Evolutionary conservation across 2,329 filamentous ascomycete species (phyloP).

Genomic region (Fusarium tupiense): DNA sequence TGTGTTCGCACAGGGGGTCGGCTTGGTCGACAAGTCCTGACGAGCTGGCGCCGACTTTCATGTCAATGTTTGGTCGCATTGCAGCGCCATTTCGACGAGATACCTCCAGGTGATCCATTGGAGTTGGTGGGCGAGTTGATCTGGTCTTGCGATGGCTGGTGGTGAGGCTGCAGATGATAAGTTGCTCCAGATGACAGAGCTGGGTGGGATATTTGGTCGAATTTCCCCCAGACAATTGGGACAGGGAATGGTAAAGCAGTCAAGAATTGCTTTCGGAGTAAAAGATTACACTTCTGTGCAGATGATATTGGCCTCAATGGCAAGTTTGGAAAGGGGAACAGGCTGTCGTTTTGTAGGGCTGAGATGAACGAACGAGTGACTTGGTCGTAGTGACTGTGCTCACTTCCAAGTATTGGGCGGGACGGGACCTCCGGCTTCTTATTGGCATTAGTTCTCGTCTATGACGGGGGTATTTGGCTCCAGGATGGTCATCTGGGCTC

Average conservation of each 20-base stretch:
- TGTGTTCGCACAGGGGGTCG: conserved; percentile 39
- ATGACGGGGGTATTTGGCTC: conserved; percentile 13
- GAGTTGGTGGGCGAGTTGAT: neutral
- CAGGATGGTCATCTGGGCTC: conserved; percentile 8
- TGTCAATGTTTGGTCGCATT: conserved; percentile 5
- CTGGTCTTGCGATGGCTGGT: neutral
- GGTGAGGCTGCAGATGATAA: neutral
- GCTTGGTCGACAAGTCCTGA: conserved; percentile 33
- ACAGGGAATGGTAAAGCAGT: neutral
- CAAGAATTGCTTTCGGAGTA: neutral
- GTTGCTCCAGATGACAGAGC: neutral
- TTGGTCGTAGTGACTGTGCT: conserved; percentile 5
- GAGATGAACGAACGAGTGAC: conserved; percentile 23
- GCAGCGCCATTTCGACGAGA: neutral
- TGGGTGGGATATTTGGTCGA: neutral
- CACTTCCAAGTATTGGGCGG: conserved; percentile 27
- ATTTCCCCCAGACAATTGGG: neutral
- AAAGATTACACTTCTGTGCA: neutral
- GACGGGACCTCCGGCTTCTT: conserved; percentile 38
- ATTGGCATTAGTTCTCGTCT: conserved; percentile 23
- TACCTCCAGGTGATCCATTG: conserved; percentile 6
- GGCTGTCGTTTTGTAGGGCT: conserved; percentile 37
- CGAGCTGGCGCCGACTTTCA: neutral
- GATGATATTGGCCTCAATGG: neutral
- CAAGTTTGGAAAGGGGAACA: neutral